Conservation (phyloP, 306 rosid genomes). For the Citrullus mucosospermus region DNA sequence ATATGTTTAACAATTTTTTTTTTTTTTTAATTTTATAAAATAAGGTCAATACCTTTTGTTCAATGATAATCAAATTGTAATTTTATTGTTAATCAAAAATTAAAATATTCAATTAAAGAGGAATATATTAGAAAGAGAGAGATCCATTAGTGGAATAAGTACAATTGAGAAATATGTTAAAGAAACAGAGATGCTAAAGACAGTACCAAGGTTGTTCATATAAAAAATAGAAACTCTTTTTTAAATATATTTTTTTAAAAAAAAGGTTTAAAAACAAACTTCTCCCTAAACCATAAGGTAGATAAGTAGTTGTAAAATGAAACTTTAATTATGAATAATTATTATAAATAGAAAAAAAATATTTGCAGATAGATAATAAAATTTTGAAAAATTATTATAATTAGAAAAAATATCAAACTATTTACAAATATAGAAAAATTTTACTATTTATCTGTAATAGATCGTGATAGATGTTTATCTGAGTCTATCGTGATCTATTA, state of each 20-base stretch:
- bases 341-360: too few species aligned
- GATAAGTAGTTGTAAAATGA: not conserved
- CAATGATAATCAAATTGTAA: not conserved
- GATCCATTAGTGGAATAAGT: not conserved
- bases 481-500: too few species aligned
- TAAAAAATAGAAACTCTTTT: not conserved
- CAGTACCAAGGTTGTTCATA: not conserved
- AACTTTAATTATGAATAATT: not conserved
- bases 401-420: too few species aligned
- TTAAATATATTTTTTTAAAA: not conserved
- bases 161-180: not conserved
- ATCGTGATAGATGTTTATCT: too few species aligned
- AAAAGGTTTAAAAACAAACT: not conserved
- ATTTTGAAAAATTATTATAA: too few species aligned
- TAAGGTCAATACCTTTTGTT: not conserved
- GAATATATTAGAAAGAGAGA: not conserved
- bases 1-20: too few species aligned
- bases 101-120: not conserved
- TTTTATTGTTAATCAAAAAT: not conserved
- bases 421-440: too few species aligned
- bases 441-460: too few species aligned
- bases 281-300: not conserved
- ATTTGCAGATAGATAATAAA: too few species aligned
- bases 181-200: too few species aligned
- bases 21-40: too few species aligned